Base-by-base conservation (phyloP, 1,284 basidiomycete species). In the Ceratobasidium sp. region DNA sequence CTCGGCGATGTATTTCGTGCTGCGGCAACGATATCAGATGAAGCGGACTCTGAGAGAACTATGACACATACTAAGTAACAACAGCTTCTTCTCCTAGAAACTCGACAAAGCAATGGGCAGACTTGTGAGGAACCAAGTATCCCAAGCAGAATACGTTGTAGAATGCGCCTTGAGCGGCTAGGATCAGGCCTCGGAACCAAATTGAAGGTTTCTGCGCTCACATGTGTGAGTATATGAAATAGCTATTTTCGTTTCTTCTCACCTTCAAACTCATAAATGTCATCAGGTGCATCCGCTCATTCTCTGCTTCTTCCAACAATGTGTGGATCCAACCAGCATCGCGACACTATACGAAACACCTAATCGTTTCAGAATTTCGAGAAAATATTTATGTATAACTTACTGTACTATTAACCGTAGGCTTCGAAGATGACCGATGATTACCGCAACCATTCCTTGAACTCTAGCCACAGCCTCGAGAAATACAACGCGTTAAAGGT, bases 21-120 rank as follows among this genome's bases (percentile, higher is more conserved):
- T 94, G 81, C 18, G 60, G 15, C 33, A 44, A 82, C 80, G 23
- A 78, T 81, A 60, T 6, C 6, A 28, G 44, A 55, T 39, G 66
- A 18, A 7, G 46, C 23, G 42, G 40, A 46, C 63, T 1, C 39
- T 33, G 18, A 33, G 33, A 1, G 4, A 33, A 33, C 18, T 49
- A 2, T 56, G 51, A 44, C 64, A 84, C 89, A 81, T 78, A 94
- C 94, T 95, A 97, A 28, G 97, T 98, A 63, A 92, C 80, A 5
- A 97, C 95, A 3, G 97, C 97, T 85, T 99, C 97, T 86, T 99
- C 97, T 83, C 99, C 97, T 10, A 99, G 88, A 83, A 95, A 88
- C n/a, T 90, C 97, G 63, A 99, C 97, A 84, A 99, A 99, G 44
- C 97, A 94, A 86, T 99, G 97, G 80, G 95, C 96, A 0, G 91